Base-by-base conservation (phyloP, 2,329 filamentous ascomycete species). In the Hypoxylon sp. region DNA sequence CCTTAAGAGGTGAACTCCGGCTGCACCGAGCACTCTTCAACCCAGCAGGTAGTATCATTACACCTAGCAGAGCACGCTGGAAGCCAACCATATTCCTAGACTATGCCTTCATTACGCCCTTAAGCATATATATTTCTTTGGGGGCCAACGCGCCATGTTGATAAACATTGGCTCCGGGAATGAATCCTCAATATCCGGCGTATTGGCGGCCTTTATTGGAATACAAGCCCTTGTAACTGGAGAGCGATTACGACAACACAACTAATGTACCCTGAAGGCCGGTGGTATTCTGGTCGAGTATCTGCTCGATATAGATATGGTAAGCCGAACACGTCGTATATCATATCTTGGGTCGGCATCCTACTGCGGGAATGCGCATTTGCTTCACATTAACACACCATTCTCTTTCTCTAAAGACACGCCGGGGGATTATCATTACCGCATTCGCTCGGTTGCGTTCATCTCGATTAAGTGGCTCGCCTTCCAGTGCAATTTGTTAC, bases 1-100 rank as follows among this genome's bases (percentile, higher is more conserved):
- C 74, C 75, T 48, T 77, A 57, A 72, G 48, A 61, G 19, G 36
- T 41, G 17, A 58, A 43, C 45, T 48, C 7, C 19, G 13, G 49
- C 34, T 61, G 25, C 48, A 41, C 36, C 36, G 34, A 49, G 48
- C 38, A 51, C 19, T 10, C 36, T n/a, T 59, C 55, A 60, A 19
- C 59, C 46, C 38, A 56, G 43, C 38, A 41, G 38, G 30, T 41
- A 30, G 10, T 52, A 49, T 57, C 30, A 45, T 41, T 23, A 28
- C 57, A 19, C 11, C 19, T 19, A 11, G 56, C 28, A 7, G 41
- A 57, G 36, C 53, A 34, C 17, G 6, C 41, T 32, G 10, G 63
- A 45, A 23, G 41, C n/a, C 28, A 6, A 41, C 21, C 6, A 45
- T 36, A 43, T 28, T 52, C 19, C 49, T 19, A 56, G 21, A 25